Evolutionary conservation across 2,329 filamentous ascomycete genomes (phyloP), one percentile per base, ranked within the genome.

Genomic region (Clonostachys solani): DNA sequence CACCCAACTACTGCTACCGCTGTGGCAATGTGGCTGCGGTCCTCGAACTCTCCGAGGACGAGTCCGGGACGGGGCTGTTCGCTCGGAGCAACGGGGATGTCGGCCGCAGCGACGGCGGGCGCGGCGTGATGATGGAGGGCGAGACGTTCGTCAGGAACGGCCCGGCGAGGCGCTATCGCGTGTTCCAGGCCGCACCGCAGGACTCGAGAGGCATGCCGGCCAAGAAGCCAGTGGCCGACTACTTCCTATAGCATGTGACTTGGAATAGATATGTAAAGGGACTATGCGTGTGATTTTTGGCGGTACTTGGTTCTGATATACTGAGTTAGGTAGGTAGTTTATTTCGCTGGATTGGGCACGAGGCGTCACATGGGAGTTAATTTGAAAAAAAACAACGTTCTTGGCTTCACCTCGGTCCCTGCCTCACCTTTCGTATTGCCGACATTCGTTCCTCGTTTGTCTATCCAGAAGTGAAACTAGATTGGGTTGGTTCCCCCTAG

Each of bases 221-320:
- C 4, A 99, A 99, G 80, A 97, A 97, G 69, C 94, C 94, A 4
- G 90, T 96, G 46, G 91, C 91, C 13, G 92, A 97, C 70, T 99
- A 97, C 73, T 99, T 99, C 67, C 73, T 99, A 68, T 84, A 64
- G 23, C 3, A 9, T 4, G 23, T 29, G 23, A 29, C 23, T 29
- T 29, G 23, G 23, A 29, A 29, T 29, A 29, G 23, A 29, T 23
- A 23, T 23, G 23, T 23, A 8, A 23, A 23, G 23, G 23, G 23
- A 23, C 23, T 23, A 23, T 29, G 9, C 23, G 23, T 29, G 10
- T 29, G 23, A 9, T 29, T 29, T 29, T 29, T 29, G 23, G 23
- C 23, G 23, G 23, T 29, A 29, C 23, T 29, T 10, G 23, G 23
- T 29, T 29, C 4, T 29, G 5, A 9, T 10, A 29, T 29, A 9